Evolutionary conservation across 441 rosid genomes (phyloP).

Genomic region (Capsella rubella): DNA sequence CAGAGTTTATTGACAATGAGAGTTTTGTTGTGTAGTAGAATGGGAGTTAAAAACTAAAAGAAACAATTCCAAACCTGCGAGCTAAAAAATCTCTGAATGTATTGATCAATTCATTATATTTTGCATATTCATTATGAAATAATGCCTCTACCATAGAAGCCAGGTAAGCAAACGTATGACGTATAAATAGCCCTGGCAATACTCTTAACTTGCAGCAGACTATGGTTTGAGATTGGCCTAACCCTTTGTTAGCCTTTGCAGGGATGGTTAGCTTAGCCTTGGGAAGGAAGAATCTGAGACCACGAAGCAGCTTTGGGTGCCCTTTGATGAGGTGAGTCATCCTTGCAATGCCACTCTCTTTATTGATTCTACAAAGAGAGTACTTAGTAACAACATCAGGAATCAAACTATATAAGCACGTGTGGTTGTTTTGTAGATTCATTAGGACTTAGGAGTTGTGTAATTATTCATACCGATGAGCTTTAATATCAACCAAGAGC

Average conservation of each 20-base stretch:
- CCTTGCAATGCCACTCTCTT: constrained; percentile 75
- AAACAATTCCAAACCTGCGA: constrained; percentile 60
- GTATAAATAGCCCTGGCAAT: neutral
- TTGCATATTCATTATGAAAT: constrained; percentile 16
- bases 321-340: constrained; percentile 88
- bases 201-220: neutral
- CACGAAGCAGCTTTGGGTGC: constrained; percentile 74
- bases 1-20: constrained; percentile 25
- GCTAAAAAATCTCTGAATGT: neutral
- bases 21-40: neutral
- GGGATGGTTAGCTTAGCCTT: constrained; percentile 72
- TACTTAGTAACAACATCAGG: constrained; percentile 30
- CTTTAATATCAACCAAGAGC: neutral
- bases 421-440: neutral
- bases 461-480: constrained; percentile 7
- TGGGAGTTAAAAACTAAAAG: neutral
- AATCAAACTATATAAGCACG: constrained; percentile 7
- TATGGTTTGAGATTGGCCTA: constrained; percentile 16
- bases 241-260: constrained; percentile 1
- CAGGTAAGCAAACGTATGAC: neutral
- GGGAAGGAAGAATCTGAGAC: constrained; percentile 74
- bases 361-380: constrained; percentile 60
- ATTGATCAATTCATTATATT: neutral
- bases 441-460: neutral
- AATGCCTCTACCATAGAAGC: constrained; percentile 15